phyloP scores from a whole-genome alignment of 139 green algal genomes.

The Chlorella vulgaris region DNA sequence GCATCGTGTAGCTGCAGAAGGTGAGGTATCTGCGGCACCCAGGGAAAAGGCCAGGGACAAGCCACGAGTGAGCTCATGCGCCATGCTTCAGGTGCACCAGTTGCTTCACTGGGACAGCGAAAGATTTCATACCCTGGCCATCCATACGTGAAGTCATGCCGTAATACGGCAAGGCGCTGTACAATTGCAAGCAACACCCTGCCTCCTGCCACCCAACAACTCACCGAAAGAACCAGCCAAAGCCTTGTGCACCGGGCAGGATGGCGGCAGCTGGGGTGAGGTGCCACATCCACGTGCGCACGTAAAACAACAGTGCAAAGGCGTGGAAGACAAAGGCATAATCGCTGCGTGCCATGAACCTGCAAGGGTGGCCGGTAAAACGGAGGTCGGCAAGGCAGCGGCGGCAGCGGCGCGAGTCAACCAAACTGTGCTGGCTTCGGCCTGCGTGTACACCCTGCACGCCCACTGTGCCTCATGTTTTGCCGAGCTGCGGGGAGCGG shows the following conservation, averaged over 20 bases:
- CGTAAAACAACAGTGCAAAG: conserved; percentile 41
- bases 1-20: conserved; percentile 76
- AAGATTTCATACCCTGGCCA: too few species aligned
- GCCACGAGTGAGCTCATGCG: not conserved
- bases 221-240: conserved; percentile 80
- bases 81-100: too few species aligned
- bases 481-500: too few species aligned
- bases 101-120: too few species aligned
- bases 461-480: too few species aligned
- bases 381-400: not conserved
- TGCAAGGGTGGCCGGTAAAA: conserved; percentile 3
- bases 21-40: conserved; percentile 83
- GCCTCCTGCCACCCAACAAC: not conserved
- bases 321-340: conserved; percentile 51
- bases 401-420: not conserved
- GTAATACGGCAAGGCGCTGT: too few species aligned
- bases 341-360: conserved; percentile 40
- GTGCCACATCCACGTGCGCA: conserved; percentile 73
- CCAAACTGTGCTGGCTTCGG: too few species aligned
- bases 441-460: too few species aligned
- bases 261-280: conserved; percentile 48
- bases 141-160: too few species aligned
- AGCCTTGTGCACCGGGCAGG: conserved; percentile 68
- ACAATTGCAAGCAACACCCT: too few species aligned
- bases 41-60: conserved; percentile 37